Conservation (phyloP, 2,329 filamentous ascomycete genomes). For the Emmonsia crescens region DNA sequence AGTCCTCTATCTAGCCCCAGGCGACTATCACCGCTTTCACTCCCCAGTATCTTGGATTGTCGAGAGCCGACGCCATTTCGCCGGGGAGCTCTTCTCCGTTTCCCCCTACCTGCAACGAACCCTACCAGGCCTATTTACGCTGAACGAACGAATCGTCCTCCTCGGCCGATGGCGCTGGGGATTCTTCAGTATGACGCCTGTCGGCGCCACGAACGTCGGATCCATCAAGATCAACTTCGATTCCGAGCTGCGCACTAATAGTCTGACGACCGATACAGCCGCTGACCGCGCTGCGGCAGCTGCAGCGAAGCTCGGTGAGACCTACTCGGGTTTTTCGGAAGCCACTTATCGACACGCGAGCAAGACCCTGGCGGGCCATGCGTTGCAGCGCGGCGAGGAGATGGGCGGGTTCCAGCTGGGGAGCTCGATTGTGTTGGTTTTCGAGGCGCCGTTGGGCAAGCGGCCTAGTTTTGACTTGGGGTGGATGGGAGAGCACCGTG, state of each 20-base stretch:
- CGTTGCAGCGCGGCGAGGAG: conserved; percentile 78
- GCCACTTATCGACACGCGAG: conserved; percentile 77
- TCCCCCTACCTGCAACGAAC: conserved; percentile 90
- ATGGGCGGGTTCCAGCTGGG: conserved; percentile 98
- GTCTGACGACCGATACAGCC: conserved; percentile 79
- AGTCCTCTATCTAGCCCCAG: conserved; percentile 91
- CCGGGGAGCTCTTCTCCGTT: conserved; percentile 88
- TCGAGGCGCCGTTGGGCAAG: conserved; percentile 70
- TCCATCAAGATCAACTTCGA: conserved; percentile 98
- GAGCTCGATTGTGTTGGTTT: conserved; percentile 89
- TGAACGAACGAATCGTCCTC: conserved; percentile 92
- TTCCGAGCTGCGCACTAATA: conserved; percentile 83
- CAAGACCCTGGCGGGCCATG: conserved; percentile 66
- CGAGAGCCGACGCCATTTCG: conserved; percentile 89
- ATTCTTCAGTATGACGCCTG: conserved; percentile 92
- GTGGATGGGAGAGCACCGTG: conserved; percentile 45
- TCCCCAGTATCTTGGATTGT: conserved; percentile 93
- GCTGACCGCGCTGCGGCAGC: conserved; percentile 77
- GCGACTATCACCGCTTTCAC: conserved; percentile 98
- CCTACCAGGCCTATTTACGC: conserved; percentile 83
- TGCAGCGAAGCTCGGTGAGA: conserved; percentile 63
- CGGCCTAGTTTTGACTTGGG: conserved; percentile 50
- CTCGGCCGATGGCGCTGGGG: conserved; percentile 92
- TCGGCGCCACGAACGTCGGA: conserved; percentile 94
- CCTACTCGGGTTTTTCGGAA: conserved; percentile 83